Conservation (phyloP, 768 basidiomycete genomes). For the Xanthoconium stramineum region DNA sequence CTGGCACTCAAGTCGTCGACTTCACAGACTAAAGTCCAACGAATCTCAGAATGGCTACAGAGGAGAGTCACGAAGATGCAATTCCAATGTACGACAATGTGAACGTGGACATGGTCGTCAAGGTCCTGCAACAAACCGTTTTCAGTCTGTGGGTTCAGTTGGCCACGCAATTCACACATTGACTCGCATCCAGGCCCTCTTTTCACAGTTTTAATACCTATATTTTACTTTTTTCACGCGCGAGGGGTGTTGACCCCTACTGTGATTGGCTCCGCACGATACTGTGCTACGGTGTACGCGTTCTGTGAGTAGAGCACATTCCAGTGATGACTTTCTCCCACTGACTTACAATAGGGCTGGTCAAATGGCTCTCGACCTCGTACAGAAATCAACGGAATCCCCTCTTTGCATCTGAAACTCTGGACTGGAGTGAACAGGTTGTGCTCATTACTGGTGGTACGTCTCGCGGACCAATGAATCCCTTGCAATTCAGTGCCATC, state of each 20-base stretch:
- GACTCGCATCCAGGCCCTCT: slow-evolving; percentile 60
- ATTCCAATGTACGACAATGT: slow-evolving; percentile 64
- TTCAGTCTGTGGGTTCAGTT: slow-evolving; percentile 58
- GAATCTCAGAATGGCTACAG: slow-evolving; percentile 15
- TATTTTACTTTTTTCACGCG: slow-evolving; percentile 76
- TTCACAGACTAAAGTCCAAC: not conserved
- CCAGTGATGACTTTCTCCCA: not conserved
- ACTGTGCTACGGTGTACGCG: slow-evolving; percentile 54
- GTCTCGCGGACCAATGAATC: slow-evolving; percentile 13
- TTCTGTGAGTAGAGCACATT: slow-evolving; percentile 56
- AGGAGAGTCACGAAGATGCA: slow-evolving; percentile 29
- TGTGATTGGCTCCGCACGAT: slow-evolving; percentile 50
- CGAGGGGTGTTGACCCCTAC: slow-evolving; percentile 47
- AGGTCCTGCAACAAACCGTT: slow-evolving; percentile 71
- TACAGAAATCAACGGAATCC: slow-evolving; percentile 74
- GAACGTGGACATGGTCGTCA: slow-evolving; percentile 75
- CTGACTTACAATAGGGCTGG: slow-evolving; percentile 46
- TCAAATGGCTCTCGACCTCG: slow-evolving; percentile 66
- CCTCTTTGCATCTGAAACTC: slow-evolving; percentile 52
- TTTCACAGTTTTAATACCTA: slow-evolving; percentile 76
- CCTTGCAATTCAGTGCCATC: not conserved
- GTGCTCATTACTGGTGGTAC: slow-evolving; percentile 89
- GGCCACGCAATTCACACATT: not conserved
- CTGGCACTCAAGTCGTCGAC: not conserved
- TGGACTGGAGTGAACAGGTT: slow-evolving; percentile 89